Base-by-base conservation (phyloP, 2,329 filamentous ascomycete genomes). In the Curvularia verruculosa region DNA sequence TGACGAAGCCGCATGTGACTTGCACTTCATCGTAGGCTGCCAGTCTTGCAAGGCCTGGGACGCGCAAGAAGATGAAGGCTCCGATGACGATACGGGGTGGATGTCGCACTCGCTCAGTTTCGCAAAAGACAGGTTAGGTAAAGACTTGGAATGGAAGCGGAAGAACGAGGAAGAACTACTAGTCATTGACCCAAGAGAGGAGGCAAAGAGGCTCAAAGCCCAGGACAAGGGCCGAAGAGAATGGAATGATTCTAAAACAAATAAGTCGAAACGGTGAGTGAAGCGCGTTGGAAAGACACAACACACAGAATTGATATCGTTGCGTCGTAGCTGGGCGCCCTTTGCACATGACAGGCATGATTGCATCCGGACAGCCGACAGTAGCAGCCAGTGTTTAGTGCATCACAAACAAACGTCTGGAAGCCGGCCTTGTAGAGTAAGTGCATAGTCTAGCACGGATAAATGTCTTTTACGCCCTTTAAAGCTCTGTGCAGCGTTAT, bases 11-110 rank as follows among this genome's bases (percentile, higher is more conserved):
- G 88, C 88, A 2, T 99, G 95, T 72, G 95, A 98, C 74, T 79
- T 99, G 34, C 95, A 99, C 75, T 99, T 98, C 76, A 96, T 99
- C 61, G 90, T 90, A 47, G 91, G 96, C 68, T 99, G 95, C 75
- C 92, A 96, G 73, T 96, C 92, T 43, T 98, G 95, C 75, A 87
- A 86, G 56, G 85, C 89, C 0, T 96, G 93, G 92, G 90, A 96
- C 19, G 87, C 90, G 61, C 88, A 86, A 24, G 81, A 86, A 52
- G 81, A 85, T 37, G 83, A 82, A 31, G 86, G 88, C 50, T 87
- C 85, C 34, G 77, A 79, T 2, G 80, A 81, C 15, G 81, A 82
- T 49, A 82, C 85, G 47, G 88, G 87, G 7, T 98, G 94, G 93
- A 91, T 97, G 87, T 86, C 86, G 3, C 94, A 98, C 75, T 83